Evolutionary conservation across 805 yeast genomes (phyloP), one percentile per base, ranked within the genome.

Genomic region (Wilhelminamyces savonicus): DNA sequence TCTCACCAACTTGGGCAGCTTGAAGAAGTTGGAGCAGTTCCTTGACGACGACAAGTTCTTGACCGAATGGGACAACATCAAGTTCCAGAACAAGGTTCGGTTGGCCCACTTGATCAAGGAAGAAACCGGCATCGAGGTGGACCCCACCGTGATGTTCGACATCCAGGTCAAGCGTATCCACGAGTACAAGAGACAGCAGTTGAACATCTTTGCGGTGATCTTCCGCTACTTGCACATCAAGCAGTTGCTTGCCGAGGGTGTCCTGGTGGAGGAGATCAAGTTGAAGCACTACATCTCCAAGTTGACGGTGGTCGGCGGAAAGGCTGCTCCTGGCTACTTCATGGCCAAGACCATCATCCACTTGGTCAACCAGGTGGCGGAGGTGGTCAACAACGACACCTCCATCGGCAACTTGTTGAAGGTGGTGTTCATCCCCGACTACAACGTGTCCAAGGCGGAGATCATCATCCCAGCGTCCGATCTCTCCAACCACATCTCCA

Each of bases 321-420:
- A 88, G 61, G 82, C 94, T 36, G 97, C 97, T 8, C 97, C 97
- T n/a, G 97, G 97, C 41, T 87, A 87, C 57, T 87, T 84, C 63
- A 84, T 87, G 77, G 97, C 97, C 36, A 87, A 87, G 61, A 74
- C 82, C 35, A 83, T 87, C 49, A 88, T 87, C 53, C 85, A 86
- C 57, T 69, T 87, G 56, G 74, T 87, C 50, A 87, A 83, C 55
- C 60, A 82, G 31, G 96, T 86, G 22, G 79, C 83, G 19, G 78
- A 74, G 5, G 90, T 85, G 28, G 76, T 87, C 39, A 87, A 87
- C 59, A 70, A 69, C 36, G 97, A 87, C 52, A 58, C 69, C 1
- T 88, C 80, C 17, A 69, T 85, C 49, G 83, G 72, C 21, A 82
- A 80, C 44, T 65, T 82, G 47, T 72, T 87, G 48, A 85, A 87